A percentile compares a stretch with the other conserved stretches of the same genome.
These are phyloP conservation scores for Cladosporium sp. DNA, from an alignment of 2,329 filamentous ascomycete species.

Conservation along the genomic window DNA sequence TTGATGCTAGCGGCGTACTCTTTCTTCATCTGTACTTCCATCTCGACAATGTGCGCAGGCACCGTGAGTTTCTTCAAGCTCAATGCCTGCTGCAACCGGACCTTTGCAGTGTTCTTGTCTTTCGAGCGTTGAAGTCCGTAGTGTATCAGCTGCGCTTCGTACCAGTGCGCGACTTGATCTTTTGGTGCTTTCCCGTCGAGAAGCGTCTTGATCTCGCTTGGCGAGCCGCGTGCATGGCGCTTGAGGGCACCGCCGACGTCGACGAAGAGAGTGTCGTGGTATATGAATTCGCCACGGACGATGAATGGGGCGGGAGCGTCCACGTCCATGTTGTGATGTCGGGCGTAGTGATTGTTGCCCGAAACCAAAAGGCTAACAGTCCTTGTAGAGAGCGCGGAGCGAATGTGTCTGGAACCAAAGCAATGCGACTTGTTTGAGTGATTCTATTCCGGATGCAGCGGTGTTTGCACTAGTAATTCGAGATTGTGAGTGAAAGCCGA, in stretches of 20 bases:
- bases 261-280: slow-evolving; percentile 34
- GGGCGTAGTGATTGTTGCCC: not conserved
- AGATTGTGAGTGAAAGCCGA: not conserved
- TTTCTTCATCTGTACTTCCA: slow-evolving; percentile 60
- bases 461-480: not conserved
- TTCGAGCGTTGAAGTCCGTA: slow-evolving; percentile 61
- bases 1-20: slow-evolving; percentile 57
- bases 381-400: too few species aligned
- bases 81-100: slow-evolving; percentile 61
- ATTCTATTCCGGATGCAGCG: too few species aligned
- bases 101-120: slow-evolving; percentile 60
- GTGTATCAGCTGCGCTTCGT: slow-evolving; percentile 63
- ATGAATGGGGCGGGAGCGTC: slow-evolving; percentile 24
- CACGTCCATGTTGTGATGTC: slow-evolving; percentile 25
- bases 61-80: slow-evolving; percentile 52
- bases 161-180: slow-evolving; percentile 62
- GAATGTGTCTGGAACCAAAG: not conserved
- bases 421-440: not conserved
- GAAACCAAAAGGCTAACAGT: too few species aligned
- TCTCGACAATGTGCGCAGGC: slow-evolving; percentile 50
- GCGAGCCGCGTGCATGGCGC: slow-evolving; percentile 34
- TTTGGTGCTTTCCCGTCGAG: slow-evolving; percentile 36
- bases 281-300: slow-evolving; percentile 35
- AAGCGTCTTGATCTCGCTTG: slow-evolving; percentile 29
- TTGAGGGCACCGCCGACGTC: slow-evolving; percentile 34